Conservation (phyloP, 169 alveolate genomes). For the Besnoitia besnoiti region DNA sequence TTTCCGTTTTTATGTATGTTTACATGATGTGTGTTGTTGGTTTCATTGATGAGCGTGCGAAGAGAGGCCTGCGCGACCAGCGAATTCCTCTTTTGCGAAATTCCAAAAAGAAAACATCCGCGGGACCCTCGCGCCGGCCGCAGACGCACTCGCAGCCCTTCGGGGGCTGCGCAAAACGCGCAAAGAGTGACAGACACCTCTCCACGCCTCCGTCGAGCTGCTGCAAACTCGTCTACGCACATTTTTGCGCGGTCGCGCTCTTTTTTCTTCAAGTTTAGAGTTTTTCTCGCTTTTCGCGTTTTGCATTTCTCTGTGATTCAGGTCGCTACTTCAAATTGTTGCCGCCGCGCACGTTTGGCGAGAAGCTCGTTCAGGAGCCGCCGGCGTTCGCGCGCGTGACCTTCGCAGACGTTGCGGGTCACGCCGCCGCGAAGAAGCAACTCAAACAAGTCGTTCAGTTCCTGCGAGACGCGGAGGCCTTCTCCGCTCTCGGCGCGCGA, state of each 20-base stretch:
- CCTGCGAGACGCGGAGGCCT: background rate
- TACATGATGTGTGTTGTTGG: background rate
- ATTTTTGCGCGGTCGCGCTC: background rate
- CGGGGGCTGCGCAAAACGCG: too few species aligned
- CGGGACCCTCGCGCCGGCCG: too few species aligned
- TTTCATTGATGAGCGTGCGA: too few species aligned
- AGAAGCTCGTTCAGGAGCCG: background rate
- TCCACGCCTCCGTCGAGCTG: background rate
- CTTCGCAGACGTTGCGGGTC: constrained; percentile 22
- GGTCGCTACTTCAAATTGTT: background rate
- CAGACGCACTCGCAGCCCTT: too few species aligned
- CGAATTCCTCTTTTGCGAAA: background rate
- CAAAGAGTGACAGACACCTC: too few species aligned
- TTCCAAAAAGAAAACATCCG: too few species aligned
- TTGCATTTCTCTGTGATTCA: too few species aligned
- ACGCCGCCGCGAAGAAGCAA: background rate
- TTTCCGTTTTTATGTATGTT: background rate
- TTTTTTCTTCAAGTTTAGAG: background rate
- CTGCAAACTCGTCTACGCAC: background rate
- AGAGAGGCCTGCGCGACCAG: too few species aligned
- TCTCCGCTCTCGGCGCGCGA: background rate
- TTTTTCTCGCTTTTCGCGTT: background rate
- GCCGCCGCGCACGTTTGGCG: background rate
- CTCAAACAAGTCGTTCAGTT: background rate
- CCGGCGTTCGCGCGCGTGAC: background rate